Evolutionary conservation across 805 yeast species (phyloP), one percentile per base, ranked within the genome.

Genomic region (Wickerhamiella siamensis): DNA sequence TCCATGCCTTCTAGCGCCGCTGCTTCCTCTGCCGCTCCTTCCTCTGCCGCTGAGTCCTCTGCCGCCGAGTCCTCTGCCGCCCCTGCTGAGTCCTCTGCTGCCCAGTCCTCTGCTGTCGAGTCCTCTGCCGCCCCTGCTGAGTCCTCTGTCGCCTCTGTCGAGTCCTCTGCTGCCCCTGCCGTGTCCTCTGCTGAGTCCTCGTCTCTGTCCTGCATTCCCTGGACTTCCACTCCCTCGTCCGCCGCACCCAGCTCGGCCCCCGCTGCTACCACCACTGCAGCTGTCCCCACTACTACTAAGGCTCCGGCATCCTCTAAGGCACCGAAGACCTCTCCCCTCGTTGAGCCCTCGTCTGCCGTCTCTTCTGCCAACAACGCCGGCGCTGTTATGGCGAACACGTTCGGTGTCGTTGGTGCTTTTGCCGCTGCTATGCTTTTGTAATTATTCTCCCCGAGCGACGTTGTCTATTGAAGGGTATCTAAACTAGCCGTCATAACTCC

Each of bases 11-110:
- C 36, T n/a, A 27, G 38, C 19, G 4, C 43, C 27, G 12, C 37
- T 22, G 37, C 48, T 21, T 19, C 31, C 29, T 15, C 45, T 8
- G 18, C 42, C 15, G 17, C 42, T 10, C 9, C 44, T 24, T 24
- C 53, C 19, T 6, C 47, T 33, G 34, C 37, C 12, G 16, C 45
- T 27, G 31, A 44, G 9, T 26, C 44, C 19, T 22, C 47, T 22
- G 21, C 42, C 26, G 15, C 43, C 16, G 19, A 42, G 36, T n/a
- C 43, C 26, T 19, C 46, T 27, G 10, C 45, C 33, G 40, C 40
- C 15, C 17, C 48, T 19, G 10, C 47, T 16, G 34, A 48, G 31
- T 19, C 46, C 20, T 31, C 45, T 20, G 24, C 41, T 15, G 14
- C 24, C 12, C 2, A 33, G 14, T n/a, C 41, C 21, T 2, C 36